A percentile compares a stretch with the other conserved stretches of the same genome.
Evolutionary conservation across 345 rosid species (phyloP).

Genomic region (Garcia nutans): DNA sequence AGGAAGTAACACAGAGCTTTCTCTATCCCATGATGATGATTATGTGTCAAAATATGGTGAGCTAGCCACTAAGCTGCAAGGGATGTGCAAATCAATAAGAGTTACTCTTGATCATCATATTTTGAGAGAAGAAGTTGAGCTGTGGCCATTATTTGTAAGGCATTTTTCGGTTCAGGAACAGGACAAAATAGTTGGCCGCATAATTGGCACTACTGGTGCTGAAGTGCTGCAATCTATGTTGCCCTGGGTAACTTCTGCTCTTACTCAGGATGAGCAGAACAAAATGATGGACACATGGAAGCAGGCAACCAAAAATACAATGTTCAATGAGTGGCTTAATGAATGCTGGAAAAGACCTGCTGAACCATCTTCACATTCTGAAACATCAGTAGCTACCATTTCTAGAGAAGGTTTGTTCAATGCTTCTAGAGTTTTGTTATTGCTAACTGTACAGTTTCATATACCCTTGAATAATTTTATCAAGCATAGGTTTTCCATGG

Average conservation of each 20-base stretch:
- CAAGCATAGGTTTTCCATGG: not conserved
- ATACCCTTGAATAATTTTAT: conserved; percentile 3
- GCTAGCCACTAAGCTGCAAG: conserved; percentile 82
- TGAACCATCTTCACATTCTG: conserved; percentile 44
- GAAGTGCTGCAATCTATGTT: conserved; percentile 92
- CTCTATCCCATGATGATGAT: conserved; percentile 29
- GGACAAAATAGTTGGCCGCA: conserved; percentile 84
- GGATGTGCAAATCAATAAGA: conserved; percentile 89
- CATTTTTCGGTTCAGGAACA: conserved; percentile 82
- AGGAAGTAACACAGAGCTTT: conserved; percentile 28
- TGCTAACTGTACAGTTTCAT: conserved; percentile 12
- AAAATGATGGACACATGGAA: conserved; percentile 97
- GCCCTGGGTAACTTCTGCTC: conserved; percentile 94
- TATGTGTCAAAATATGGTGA: conserved; percentile 53
- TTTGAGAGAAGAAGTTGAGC: conserved; percentile 79
- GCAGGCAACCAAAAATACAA: conserved; percentile 90
- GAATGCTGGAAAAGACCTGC: conserved; percentile 69
- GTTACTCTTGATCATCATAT: conserved; percentile 85
- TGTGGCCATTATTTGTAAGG: conserved; percentile 82
- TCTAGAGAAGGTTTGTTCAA: conserved; percentile 44
- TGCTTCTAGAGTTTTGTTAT: conserved; percentile 15
- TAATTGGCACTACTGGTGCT: conserved; percentile 90
- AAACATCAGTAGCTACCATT: conserved; percentile 44
- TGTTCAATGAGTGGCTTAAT: conserved; percentile 91
- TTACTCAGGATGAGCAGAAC: conserved; percentile 80